Evolutionary conservation across 2,329 filamentous ascomycete species (phyloP).

Genomic region (Aspergillus felis): DNA sequence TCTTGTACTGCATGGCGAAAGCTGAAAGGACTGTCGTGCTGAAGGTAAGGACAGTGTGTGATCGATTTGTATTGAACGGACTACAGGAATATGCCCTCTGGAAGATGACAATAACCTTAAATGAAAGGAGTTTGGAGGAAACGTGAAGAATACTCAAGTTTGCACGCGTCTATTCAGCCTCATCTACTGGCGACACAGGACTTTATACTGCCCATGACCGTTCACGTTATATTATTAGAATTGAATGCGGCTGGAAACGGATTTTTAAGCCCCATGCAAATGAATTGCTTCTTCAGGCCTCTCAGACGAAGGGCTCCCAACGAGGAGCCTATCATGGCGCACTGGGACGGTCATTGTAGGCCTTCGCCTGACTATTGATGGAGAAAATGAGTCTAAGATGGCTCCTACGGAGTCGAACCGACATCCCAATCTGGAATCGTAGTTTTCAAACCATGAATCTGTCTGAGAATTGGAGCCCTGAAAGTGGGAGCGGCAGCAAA

Average conservation of each 20-base stretch:
- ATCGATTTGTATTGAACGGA: neutral
- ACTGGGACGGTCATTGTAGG: neutral
- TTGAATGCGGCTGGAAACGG: neutral
- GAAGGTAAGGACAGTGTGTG: neutral
- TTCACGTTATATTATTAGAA: neutral
- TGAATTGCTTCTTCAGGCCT: neutral
- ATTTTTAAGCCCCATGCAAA: neutral
- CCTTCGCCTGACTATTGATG: neutral
- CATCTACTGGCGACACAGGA: neutral
- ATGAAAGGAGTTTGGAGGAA: neutral
- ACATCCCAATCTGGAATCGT: neutral
- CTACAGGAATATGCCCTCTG: neutral
- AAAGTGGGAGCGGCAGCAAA: neutral
- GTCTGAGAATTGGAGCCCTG: neutral
- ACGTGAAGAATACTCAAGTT: neutral
- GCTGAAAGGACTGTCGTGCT: neutral
- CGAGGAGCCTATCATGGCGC: neutral
- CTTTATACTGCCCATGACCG: neutral
- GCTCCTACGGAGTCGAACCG: neutral
- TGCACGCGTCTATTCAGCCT: neutral
- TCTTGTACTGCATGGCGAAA: slow-evolving; percentile 23
- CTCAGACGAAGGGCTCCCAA: neutral
- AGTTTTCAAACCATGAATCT: neutral
- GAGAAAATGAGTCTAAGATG: neutral
- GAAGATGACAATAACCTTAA: neutral